Evolutionary conservation across 371 early-diverging fungal species (phyloP), one percentile per base, ranked within the genome.

Genomic region (Mucor sp.): DNA sequence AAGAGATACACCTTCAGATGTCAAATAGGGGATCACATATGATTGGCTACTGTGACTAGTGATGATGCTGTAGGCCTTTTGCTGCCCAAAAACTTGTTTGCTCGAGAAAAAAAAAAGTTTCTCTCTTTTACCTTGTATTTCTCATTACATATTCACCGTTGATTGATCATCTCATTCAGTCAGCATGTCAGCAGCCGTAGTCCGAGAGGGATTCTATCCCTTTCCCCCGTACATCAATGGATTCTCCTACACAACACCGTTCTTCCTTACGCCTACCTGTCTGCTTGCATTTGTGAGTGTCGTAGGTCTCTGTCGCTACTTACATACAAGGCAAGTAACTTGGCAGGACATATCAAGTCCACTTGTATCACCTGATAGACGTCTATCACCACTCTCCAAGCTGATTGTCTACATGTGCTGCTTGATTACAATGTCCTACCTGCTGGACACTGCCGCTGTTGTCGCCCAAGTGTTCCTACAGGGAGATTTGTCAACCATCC

Each of bases 381-480:
- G 58, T 25, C 27, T 78, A 1, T 72, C 79, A 14, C 67, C 80
- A 7, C 50, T 83, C 0, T 73, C 79, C 3, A 78, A 71, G 35
- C 55, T 80, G 1, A 73, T 83, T 55, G 55, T 77, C 6, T 50
- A 62, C 35, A 39, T 80, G 37, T 58, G 71, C 0, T 44, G 74
- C 8, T 33, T 75, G 5, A 67, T 83, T 14, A 60, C 73, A 1
- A n/a, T 71, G 30, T 73, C 70, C 6, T 80, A 70, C 62, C 58
- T 80, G 33, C 67, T 63, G 9, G 83, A 83, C 61, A 66, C 74
- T 9, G 50, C 57, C 5, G 74, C 79, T 1, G 59, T 83, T 21
- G 70, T 74, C 1, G 21, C 70, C 28, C 75, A 77, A 55, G 78
- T 76, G 2, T 53, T 83, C 48, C 14, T 76, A 9, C 69, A 73